Evolutionary conservation across 371 early-diverging fungal genomes (phyloP).

Genomic region (Globomyces sp.): DNA sequence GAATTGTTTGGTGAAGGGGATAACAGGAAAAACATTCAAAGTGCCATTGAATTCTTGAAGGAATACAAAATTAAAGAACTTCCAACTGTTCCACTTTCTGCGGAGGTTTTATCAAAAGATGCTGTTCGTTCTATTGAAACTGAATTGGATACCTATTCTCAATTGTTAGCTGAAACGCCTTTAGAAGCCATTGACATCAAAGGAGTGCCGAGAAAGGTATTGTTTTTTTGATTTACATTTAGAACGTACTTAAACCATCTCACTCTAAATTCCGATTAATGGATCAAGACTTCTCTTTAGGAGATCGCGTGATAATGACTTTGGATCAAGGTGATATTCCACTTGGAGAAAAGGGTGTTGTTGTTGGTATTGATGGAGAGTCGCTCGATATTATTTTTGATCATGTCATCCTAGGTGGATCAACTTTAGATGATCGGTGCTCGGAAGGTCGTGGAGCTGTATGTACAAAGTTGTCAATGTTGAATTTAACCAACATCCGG

Average conservation of each 20-base stretch:
- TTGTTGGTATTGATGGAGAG: slow-evolving; percentile 73
- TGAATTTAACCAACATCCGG: slow-evolving; percentile 61
- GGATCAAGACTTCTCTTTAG: slow-evolving; percentile 76
- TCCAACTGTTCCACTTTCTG: slow-evolving; percentile 64
- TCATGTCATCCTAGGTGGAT: slow-evolving; percentile 72
- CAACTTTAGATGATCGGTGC: slow-evolving; percentile 72
- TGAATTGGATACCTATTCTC: slow-evolving; percentile 40
- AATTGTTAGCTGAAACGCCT: slow-evolving; percentile 23
- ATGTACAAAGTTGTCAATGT: slow-evolving; percentile 54
- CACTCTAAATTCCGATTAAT: slow-evolving; percentile 69
- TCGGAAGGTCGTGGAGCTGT: slow-evolving; percentile 65
- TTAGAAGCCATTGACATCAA: slow-evolving; percentile 59
- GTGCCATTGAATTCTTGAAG: slow-evolving; percentile 67
- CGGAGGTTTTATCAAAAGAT: slow-evolving; percentile 66
- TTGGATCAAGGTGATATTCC: slow-evolving; percentile 77
- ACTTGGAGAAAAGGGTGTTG: slow-evolving; percentile 76
- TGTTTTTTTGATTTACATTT: slow-evolving; percentile 7
- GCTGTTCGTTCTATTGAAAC: slow-evolving; percentile 49
- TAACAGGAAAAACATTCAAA: slow-evolving; percentile 43
- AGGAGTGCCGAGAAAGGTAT: slow-evolving; percentile 61
- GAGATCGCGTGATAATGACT: slow-evolving; percentile 84
- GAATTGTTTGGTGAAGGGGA: slow-evolving; percentile 52
- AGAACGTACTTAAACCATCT: slow-evolving; percentile 71
- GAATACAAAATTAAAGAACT: slow-evolving; percentile 58
- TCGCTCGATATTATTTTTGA: slow-evolving; percentile 87